Percentiles rank a stretch among this genome's conserved stretches.
These are phyloP conservation scores for Penicillium arizonense DNA, from an alignment of 495 filamentous ascomycete genomes.

Conservation along the genomic window DNA sequence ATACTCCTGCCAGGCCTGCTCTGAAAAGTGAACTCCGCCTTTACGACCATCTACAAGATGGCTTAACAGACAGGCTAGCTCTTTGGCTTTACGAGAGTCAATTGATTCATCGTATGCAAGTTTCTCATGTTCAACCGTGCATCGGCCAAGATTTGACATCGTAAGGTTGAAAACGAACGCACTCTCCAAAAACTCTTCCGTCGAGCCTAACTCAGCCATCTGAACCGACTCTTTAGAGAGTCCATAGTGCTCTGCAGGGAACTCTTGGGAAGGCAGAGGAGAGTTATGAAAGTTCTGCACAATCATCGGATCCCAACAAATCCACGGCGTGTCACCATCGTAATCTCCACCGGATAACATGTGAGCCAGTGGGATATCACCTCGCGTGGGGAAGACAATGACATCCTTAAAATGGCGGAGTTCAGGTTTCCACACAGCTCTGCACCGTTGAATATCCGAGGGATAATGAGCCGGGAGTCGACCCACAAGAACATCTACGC, in stretches of 20 bases:
- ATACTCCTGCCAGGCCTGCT: slow-evolving; percentile 53
- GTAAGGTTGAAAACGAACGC: slow-evolving; percentile 66
- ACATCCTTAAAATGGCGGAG: slow-evolving; percentile 80
- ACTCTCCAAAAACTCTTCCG: slow-evolving; percentile 48
- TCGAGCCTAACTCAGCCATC: slow-evolving; percentile 29
- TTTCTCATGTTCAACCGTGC: slow-evolving; percentile 71
- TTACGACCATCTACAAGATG: slow-evolving; percentile 81
- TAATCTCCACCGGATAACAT: slow-evolving; percentile 93
- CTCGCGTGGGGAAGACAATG: slow-evolving; percentile 77
- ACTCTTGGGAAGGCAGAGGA: slow-evolving; percentile 45
- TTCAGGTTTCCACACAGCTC: slow-evolving; percentile 61
- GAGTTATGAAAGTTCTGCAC: slow-evolving; percentile 76
- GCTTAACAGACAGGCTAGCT: slow-evolving; percentile 69
- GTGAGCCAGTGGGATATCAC: slow-evolving; percentile 67
- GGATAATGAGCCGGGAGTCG: slow-evolving; percentile 76
- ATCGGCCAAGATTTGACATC: slow-evolving; percentile 65
- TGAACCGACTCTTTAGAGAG: slow-evolving; percentile 55
- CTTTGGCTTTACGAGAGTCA: slow-evolving; percentile 49
- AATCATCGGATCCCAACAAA: slow-evolving; percentile 82
- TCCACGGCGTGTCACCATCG: slow-evolving; percentile 86
- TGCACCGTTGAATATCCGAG: slow-evolving; percentile 79
- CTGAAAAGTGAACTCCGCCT: slow-evolving; percentile 63
- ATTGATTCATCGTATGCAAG: slow-evolving; percentile 66
- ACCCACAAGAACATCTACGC: slow-evolving; percentile 80
- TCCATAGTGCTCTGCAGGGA: slow-evolving; percentile 51